Conservation (phyloP, 2,329 filamentous ascomycete species). For the Penicillium sp. region DNA sequence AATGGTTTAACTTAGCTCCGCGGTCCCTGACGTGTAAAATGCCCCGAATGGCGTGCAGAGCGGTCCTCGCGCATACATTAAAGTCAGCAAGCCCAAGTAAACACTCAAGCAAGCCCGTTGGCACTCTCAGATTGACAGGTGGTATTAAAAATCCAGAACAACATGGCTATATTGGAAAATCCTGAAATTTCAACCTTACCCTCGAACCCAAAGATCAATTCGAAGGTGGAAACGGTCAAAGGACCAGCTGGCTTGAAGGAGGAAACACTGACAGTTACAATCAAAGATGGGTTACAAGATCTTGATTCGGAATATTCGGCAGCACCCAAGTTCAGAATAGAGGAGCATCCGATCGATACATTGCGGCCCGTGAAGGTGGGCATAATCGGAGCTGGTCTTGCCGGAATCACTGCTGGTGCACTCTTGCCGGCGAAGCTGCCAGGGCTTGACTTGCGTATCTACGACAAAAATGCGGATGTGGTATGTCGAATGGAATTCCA, state of each 20-base stretch:
- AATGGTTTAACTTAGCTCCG: not conserved
- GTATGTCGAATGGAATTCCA: slow-evolving; percentile 51
- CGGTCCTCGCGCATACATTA: slow-evolving; percentile 12
- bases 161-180: slow-evolving; percentile 22
- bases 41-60: slow-evolving; percentile 24
- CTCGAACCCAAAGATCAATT: slow-evolving; percentile 7
- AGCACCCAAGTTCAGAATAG: slow-evolving; percentile 35
- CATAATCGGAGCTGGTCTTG: slow-evolving; percentile 67
- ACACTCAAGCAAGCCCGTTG: not conserved
- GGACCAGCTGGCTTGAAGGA: slow-evolving; percentile 7
- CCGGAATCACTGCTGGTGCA: slow-evolving; percentile 67
- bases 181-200: slow-evolving; percentile 9
- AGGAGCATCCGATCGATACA: slow-evolving; percentile 55
- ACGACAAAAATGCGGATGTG: slow-evolving; percentile 70
- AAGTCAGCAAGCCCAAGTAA: slow-evolving; percentile 2
- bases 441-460: slow-evolving; percentile 66
- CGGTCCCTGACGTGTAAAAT: slow-evolving; percentile 14
- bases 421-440: slow-evolving; percentile 72
- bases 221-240: slow-evolving; percentile 15
- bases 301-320: not conserved
- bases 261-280: slow-evolving; percentile 10
- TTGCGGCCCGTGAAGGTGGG: slow-evolving; percentile 58
- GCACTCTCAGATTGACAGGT: not conserved
- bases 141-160: not conserved
- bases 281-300: slow-evolving; percentile 10